A percentile compares a stretch with the other conserved stretches of the same genome.
These are phyloP conservation scores for Trichoderma endophyticum DNA, from an alignment of 2,329 filamentous ascomycete species.

Conservation along the genomic window DNA sequence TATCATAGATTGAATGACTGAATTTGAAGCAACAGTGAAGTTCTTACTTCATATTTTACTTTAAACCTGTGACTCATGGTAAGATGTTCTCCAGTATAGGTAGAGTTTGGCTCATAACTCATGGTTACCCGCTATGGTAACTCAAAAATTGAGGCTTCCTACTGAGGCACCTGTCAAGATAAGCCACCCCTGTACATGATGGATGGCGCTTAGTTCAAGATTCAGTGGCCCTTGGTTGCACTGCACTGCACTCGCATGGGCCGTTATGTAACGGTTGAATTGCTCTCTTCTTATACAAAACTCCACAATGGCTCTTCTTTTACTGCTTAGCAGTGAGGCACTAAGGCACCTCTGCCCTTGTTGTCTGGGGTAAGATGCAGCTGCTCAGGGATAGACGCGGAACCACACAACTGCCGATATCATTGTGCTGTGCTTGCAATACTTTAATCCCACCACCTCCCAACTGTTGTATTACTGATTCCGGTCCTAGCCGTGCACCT, in stretches of 20 bases:
- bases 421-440: neutral
- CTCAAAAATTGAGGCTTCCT: neutral
- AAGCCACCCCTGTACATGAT: neutral
- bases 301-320: neutral
- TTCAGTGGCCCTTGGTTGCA: neutral
- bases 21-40: neutral
- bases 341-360: neutral
- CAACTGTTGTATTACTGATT: neutral
- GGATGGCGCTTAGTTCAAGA: neutral
- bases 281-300: neutral
- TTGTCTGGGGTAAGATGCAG: constrained; percentile 12
- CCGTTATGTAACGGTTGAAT: neutral
- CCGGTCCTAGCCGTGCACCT: neutral
- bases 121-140: neutral
- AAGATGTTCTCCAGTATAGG: no score
- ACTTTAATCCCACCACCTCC: neutral
- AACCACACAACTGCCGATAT: neutral
- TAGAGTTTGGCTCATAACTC: neutral
- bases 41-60: neutral
- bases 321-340: neutral
- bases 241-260: neutral
- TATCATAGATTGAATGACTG: constrained; percentile 3
- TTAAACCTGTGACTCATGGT: neutral
- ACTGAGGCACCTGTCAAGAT: neutral
- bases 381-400: neutral